Percentiles rank a stretch among this genome's conserved stretches.
These are phyloP conservation scores for Fagopyrum esculentum DNA, from an alignment of 148 eudicot genomes.

Conservation along the genomic window DNA sequence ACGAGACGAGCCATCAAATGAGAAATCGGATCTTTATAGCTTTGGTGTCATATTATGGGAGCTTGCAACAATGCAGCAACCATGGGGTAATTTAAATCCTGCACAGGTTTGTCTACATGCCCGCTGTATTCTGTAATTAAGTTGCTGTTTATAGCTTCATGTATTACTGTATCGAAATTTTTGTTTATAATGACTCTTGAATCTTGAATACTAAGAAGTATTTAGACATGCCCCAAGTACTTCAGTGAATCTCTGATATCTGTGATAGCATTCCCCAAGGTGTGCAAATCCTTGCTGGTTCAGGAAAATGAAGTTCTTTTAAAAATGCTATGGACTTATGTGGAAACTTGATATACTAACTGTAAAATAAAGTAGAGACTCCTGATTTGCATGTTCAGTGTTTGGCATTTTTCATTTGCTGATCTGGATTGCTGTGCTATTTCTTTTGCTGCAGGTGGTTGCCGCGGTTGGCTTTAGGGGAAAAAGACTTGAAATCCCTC, in stretches of 20 bases:
- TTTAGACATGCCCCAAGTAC: not conserved
- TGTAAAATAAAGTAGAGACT: not conserved
- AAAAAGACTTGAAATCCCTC: slow-evolving; percentile 86
- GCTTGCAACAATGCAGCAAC: slow-evolving; percentile 89
- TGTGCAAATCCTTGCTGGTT: not conserved
- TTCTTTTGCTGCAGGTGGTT: slow-evolving; percentile 52
- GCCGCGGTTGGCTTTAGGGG: slow-evolving; percentile 94
- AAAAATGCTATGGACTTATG: not conserved
- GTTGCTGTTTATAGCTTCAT: no score
- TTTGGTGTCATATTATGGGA: slow-evolving; percentile 98
- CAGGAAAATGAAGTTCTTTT: not conserved
- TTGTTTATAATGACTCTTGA: not conserved
- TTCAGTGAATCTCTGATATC: not conserved
- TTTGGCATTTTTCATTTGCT: not conserved
- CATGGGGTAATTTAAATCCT: slow-evolving; percentile 89
- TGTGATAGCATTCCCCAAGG: not conserved
- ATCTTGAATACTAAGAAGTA: not conserved
- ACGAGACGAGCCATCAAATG: slow-evolving; percentile 95
- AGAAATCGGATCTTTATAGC: slow-evolving; percentile 95
- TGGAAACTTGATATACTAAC: not conserved
- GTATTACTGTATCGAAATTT: not conserved
- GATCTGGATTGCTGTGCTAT: slow-evolving; percentile 1
- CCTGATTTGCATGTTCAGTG: not conserved
- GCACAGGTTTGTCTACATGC: slow-evolving; percentile 57
- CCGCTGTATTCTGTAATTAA: no score